Evolutionary conservation across 805 yeast species (phyloP), one percentile per base, ranked within the genome.

Genomic region (Yarrowia sp.): DNA sequence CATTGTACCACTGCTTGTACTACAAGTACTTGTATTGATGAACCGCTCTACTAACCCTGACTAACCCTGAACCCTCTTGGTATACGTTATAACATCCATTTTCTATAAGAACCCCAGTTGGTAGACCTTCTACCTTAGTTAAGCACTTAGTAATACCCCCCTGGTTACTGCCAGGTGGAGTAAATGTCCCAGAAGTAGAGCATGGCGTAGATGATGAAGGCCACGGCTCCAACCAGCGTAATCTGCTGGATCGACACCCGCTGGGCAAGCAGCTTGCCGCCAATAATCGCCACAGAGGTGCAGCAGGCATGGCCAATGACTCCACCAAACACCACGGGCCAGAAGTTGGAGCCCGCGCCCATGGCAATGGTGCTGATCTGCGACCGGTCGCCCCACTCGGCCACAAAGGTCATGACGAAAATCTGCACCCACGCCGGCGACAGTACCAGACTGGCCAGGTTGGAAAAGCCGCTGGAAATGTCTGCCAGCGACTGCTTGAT

Each of bases 341-440:
- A 88, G 79, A 92, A 95, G 77, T 92, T 90, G 52, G 92, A 87
- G 46, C 97, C 97, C 0, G 99, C 97, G 66, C 98, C 98, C 96
- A 95, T 90, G 47, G 98, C 98, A 74, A 95, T 92, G 40, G 98
- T 95, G 52, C 98, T 97, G 68, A 95, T 92, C 80, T 95, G 99
- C 13, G 98, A 92, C 74, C 99, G 87, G 78, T 95, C 99, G 64
- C 99, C 99, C 96, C 98, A 92, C 80, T 95, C 99, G 70, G 98
- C 99, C 61, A 95, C 80, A 77, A 95, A 95, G 5, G 97, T 91
- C 98, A 95, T 94, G 66, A 87, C 86, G 75, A 95, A 95, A 5
- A 94, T 94, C 81, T 94, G 97, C 71, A 92, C 88, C 93, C 97
- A 95, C 10, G 87, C 80, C 3, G 99, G 98, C 3, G 97, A 89